These are phyloP conservation scores for Polyplosphaeria fusca DNA, from an alignment of 495 filamentous ascomycete species.

Conservation along the genomic window DNA sequence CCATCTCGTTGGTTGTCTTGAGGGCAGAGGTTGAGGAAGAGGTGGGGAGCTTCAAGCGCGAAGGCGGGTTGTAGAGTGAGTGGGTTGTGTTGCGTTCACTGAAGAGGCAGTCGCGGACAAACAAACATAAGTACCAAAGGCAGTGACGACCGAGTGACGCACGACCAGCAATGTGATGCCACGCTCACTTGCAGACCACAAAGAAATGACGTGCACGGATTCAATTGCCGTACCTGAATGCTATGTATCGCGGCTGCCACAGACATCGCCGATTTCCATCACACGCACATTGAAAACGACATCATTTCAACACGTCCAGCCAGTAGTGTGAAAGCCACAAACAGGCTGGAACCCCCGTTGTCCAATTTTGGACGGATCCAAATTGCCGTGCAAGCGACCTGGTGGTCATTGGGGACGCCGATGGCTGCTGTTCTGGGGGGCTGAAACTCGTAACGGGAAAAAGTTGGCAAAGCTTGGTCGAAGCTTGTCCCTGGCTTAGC, in stretches of 20 bases:
- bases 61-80: neutral
- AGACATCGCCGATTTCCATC: conserved; percentile 1
- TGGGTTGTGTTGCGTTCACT: neutral
- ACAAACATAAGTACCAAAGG: neutral
- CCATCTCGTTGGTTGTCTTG: conserved; percentile 14
- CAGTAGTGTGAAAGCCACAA: conserved; percentile 2
- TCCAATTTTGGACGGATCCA: neutral
- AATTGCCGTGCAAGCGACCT: neutral
- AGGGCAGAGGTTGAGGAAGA: neutral
- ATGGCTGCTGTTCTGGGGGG: conserved; percentile 3
- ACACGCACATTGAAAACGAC: conserved; percentile 3
- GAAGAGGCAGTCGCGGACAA: neutral
- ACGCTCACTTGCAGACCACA: neutral
- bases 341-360: conserved; percentile 7
- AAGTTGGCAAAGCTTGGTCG: conserved; percentile 9
- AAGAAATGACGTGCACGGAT: neutral
- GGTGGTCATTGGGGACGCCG: neutral
- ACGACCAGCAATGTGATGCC: neutral
- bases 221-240: neutral
- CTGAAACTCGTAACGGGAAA: conserved; percentile 2
- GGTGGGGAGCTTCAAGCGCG: neutral
- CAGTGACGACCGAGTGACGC: neutral
- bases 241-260: neutral
- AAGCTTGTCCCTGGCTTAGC: conserved; percentile 4
- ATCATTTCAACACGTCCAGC: conserved; percentile 1